Conservation (phyloP, 306 rosid species). For the Corylus avellana region DNA sequence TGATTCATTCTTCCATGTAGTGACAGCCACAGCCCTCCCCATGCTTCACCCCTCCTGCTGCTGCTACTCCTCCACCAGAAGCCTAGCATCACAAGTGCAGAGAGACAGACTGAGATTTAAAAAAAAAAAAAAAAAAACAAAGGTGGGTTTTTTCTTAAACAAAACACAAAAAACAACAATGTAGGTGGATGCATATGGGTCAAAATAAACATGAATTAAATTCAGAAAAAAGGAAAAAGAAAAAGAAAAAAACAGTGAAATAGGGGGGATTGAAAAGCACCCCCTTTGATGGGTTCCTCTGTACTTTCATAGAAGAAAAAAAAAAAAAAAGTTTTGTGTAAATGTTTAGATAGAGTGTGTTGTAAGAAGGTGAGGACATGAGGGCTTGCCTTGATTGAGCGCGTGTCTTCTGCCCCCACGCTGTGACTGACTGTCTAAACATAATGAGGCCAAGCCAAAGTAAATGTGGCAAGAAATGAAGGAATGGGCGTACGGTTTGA, state of each 20-base stretch:
- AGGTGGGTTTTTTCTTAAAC: conserved; percentile 2
- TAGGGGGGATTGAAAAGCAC: conserved; percentile 1
- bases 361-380: conserved; percentile 14
- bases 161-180: background rate
- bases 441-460: conserved; percentile 43
- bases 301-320: conserved; percentile 8
- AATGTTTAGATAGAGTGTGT: conserved; percentile 5
- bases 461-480: conserved; percentile 41
- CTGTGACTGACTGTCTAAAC: conserved; percentile 37
- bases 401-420: conserved; percentile 24
- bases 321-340: conserved; percentile 22
- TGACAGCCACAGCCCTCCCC: conserved; percentile 26
- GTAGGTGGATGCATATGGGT: conserved; percentile 22
- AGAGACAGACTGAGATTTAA: background rate
- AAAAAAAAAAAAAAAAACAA: background rate
- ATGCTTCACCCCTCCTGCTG: conserved; percentile 18
- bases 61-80: conserved; percentile 14
- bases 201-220: conserved; percentile 20
- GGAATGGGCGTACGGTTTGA: conserved; percentile 36
- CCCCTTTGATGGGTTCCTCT: conserved; percentile 9
- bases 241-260: conserved; percentile 5
- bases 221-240: background rate
- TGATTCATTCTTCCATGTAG: conserved; percentile 29
- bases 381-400: conserved; percentile 8
- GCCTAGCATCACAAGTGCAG: conserved; percentile 19